Base-by-base conservation (phyloP, 169 alveolate genomes). In the Cryptosporidium muris region DNA sequence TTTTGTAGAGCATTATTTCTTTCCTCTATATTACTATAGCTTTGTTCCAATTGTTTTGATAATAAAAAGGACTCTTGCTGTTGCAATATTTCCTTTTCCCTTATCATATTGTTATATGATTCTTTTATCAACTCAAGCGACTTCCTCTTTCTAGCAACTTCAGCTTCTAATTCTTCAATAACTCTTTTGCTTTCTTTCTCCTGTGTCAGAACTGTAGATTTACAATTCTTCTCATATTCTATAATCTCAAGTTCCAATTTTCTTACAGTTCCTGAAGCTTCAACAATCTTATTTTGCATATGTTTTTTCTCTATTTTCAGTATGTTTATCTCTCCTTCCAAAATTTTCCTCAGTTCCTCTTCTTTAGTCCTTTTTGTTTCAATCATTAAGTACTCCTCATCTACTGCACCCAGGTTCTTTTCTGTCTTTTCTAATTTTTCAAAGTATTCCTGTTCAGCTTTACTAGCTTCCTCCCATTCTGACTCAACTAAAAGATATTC, bases 401-500 rank as follows among this genome's bases (percentile, higher is more conserved):
- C 85, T 3, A 34, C 45, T 4, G 47, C 34, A 58, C 11, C 14
- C 9, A 74, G 68, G 12, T 58, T 56, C 5, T 74, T 68, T 58
- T 63, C 74, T 0, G 67, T 38, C 43, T 74, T 56, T 8, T 9
- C 8, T 47, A 74, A 42, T 60, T 74, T 54, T n/a, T 74, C 85
- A 53, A 40, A 74, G 16, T 54, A 58, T 37, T 74, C 85, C 25
- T 58, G 85, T 37, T 74, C 85, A 1, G 63, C 68, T 14, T 58
- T 56, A 60, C 85, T 74, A 43, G 67, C 68, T 25, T 74, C 85
- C 14, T 74, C 85, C 85, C 85, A 74, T 42, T 74, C 74, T 43
- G 16, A 74, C 37, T 74, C 85, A 58, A 47, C 49, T 5, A 74
- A 11, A 1, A 74, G 25, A 74, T 54, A 74, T 54, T 74, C 85